phyloP scores from a whole-genome alignment of 768 basidiomycete species.

The Royoungia palumana region DNA sequence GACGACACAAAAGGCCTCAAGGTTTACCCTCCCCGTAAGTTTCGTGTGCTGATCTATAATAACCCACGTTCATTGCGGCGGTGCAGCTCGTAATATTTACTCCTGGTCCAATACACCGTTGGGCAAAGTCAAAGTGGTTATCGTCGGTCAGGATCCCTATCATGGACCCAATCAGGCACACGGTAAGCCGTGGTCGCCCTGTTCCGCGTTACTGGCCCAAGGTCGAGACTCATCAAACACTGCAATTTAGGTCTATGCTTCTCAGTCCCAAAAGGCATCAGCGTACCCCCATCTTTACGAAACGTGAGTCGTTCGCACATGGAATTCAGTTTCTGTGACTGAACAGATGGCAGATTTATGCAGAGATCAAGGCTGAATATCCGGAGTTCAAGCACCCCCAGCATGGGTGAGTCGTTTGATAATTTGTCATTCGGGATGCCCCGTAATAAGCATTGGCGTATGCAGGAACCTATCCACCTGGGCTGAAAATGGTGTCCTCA shows the following conservation, averaged over 20 bases:
- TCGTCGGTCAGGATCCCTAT: slow-evolving; percentile 90
- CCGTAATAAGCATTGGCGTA: slow-evolving; percentile 1
- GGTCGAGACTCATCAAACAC: slow-evolving; percentile 7
- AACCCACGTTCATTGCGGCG: slow-evolving; percentile 14
- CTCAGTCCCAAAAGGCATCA: slow-evolving; percentile 78
- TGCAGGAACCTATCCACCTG: slow-evolving; percentile 73
- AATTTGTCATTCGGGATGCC: slow-evolving; percentile 8
- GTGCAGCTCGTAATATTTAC: slow-evolving; percentile 77
- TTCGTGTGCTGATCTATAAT: slow-evolving; percentile 26
- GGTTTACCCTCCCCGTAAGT: slow-evolving; percentile 75
- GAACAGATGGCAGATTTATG: slow-evolving; percentile 63
- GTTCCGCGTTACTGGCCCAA: neutral
- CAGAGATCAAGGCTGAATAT: slow-evolving; percentile 80
- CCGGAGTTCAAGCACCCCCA: slow-evolving; percentile 73
- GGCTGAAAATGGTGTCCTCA: slow-evolving; percentile 83
- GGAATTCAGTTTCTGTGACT: neutral
- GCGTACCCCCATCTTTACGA: slow-evolving; percentile 74
- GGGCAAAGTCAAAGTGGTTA: slow-evolving; percentile 81
- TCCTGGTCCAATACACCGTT: slow-evolving; percentile 89
- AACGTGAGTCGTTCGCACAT: slow-evolving; percentile 51
- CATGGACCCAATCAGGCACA: slow-evolving; percentile 80
- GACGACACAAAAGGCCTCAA: slow-evolving; percentile 46
- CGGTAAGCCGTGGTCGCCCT: slow-evolving; percentile 42
- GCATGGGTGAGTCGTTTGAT: slow-evolving; percentile 65
- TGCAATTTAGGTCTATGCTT: slow-evolving; percentile 68